These are phyloP conservation scores for Leptographium flavum DNA, from an alignment of 2,329 filamentous ascomycete genomes.

Conservation along the genomic window DNA sequence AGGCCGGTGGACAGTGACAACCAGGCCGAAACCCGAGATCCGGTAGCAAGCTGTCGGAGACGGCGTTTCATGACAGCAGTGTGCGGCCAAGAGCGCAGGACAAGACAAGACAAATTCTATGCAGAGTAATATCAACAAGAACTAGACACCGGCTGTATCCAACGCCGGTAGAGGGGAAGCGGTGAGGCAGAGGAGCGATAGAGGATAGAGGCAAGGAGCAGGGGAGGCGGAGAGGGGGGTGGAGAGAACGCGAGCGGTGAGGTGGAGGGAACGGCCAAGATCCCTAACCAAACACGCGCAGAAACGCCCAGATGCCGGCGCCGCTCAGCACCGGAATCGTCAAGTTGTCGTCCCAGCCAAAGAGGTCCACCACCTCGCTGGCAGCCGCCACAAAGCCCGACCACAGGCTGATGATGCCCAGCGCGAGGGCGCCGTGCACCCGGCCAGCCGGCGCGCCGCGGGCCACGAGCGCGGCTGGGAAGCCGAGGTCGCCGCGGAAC, in stretches of 20 bases:
- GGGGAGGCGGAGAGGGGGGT: neutral
- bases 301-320: constrained; percentile 76
- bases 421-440: constrained; percentile 56
- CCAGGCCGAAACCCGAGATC: too few species aligned
- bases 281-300: constrained; percentile 65
- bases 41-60: too few species aligned
- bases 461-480: constrained; percentile 36
- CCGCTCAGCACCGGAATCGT: constrained; percentile 91
- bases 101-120: too few species aligned
- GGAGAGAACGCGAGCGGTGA: neutral
- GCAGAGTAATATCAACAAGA: too few species aligned
- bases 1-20: too few species aligned
- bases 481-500: constrained; percentile 61
- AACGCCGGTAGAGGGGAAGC: neutral
- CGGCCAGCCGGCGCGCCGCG: constrained; percentile 41
- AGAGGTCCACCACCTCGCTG: constrained; percentile 83
- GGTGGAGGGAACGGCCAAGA: neutral
- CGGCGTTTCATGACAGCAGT: too few species aligned
- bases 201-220: neutral
- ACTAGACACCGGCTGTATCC: too few species aligned
- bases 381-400: constrained; percentile 80
- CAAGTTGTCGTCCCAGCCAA: constrained; percentile 92
- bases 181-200: neutral
- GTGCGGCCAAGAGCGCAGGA: too few species aligned
- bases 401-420: constrained; percentile 70